phyloP scores from a whole-genome alignment of 225 moss, liverwort and hornwort species.

The Pseudisothecium myosuroides region DNA sequence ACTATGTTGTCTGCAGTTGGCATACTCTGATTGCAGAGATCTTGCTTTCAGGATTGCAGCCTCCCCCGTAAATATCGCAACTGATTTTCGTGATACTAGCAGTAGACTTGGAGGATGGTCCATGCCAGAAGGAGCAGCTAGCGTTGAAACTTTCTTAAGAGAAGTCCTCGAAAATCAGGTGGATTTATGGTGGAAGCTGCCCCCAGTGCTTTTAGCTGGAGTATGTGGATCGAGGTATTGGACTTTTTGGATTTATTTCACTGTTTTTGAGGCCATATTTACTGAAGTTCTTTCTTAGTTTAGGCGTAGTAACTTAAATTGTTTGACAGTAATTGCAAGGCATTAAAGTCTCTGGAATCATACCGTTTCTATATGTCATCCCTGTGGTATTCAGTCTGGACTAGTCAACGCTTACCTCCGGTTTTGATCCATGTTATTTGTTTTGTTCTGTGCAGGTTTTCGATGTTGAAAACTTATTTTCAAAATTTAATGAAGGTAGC shows the following conservation, averaged over 20 bases:
- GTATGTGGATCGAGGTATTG: slow-evolving; percentile 28
- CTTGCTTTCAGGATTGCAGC: slow-evolving; percentile 14
- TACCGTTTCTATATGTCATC: background rate
- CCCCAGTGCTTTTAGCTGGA: slow-evolving; percentile 31
- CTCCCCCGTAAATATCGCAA: background rate
- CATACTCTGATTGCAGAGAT: slow-evolving; percentile 21
- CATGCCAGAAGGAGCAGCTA: background rate
- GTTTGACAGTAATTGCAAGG: background rate
- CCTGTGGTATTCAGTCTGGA: background rate
- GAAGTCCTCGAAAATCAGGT: slow-evolving; percentile 5
- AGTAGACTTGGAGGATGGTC: background rate
- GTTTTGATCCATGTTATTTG: background rate
- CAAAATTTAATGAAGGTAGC: background rate
- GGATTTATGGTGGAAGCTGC: slow-evolving; percentile 37
- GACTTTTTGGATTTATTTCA: background rate
- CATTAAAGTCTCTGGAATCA: background rate
- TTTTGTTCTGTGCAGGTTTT: slow-evolving; percentile 1
- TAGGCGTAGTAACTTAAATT: background rate
- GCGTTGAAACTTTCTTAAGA: slow-evolving; percentile 7
- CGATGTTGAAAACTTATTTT: slow-evolving; percentile 14
- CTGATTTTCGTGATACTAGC: background rate
- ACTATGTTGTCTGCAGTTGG: slow-evolving; percentile 36
- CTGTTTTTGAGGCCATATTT: background rate
- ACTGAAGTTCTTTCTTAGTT: background rate
- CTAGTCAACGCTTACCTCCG: too few relatives aligned